Evolutionary conservation across 495 filamentous ascomycete species (phyloP).

Genomic region (Talaromyces nanjingensis): DNA sequence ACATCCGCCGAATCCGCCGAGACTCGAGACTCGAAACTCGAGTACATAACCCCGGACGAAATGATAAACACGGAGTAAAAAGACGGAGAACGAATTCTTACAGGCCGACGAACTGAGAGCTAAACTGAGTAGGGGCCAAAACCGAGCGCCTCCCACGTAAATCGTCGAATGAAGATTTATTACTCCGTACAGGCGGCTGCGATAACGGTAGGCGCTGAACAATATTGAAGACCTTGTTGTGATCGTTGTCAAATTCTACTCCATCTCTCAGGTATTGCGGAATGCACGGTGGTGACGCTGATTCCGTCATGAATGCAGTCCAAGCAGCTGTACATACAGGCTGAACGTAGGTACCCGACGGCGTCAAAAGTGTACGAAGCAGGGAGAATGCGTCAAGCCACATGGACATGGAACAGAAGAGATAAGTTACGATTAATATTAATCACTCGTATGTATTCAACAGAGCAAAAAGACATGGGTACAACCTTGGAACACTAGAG

Average conservation of each 20-base stretch:
- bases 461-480: too few relatives aligned
- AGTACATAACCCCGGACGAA: background rate
- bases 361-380: background rate
- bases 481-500: too few relatives aligned
- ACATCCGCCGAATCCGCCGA: background rate
- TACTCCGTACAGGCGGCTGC: background rate
- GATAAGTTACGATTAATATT: background rate
- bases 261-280: background rate
- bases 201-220: background rate
- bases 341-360: background rate
- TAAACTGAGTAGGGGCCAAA: conserved; percentile 1
- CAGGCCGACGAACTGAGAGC: background rate
- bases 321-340: background rate
- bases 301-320: background rate
- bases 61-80: background rate
- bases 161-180: background rate
- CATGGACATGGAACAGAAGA: background rate
- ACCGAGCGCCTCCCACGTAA: background rate
- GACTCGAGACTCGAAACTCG: background rate
- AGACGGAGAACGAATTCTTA: background rate
- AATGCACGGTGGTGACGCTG: background rate
- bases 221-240: background rate
- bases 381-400: background rate
- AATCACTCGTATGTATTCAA: too few relatives aligned
- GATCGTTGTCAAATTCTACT: background rate